Evolutionary conservation across 768 basidiomycete genomes (phyloP).

Genomic region (Pholiota microspora): DNA sequence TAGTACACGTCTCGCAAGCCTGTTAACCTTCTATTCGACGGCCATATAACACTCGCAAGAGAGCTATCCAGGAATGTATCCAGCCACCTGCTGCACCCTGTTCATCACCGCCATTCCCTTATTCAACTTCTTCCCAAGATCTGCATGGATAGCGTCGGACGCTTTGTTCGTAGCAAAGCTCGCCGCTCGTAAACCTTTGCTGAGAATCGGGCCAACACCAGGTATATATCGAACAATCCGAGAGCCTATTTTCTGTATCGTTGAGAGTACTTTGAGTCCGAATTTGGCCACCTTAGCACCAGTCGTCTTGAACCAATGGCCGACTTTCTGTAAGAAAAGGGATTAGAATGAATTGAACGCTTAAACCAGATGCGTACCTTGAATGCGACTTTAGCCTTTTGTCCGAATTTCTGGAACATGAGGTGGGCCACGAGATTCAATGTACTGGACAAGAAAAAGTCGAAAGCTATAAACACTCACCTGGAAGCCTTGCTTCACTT

Average conservation of each 20-base stretch:
- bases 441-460: too few species aligned
- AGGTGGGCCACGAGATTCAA: too few species aligned
- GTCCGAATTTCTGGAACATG: neutral
- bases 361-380: neutral
- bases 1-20: too few species aligned
- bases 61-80: neutral
- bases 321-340: conserved; percentile 7
- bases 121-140: conserved; percentile 1
- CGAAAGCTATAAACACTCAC: too few species aligned
- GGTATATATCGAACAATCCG: conserved; percentile 11
- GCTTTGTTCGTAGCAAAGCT: conserved; percentile 5
- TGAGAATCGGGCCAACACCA: conserved; percentile 5
- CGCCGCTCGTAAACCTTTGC: conserved; percentile 1
- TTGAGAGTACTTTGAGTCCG: conserved; percentile 11
- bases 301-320: conserved; percentile 8
- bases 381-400: neutral
- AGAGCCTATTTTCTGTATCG: neutral
- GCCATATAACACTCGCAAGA: too few species aligned
- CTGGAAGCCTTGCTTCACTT: too few species aligned
- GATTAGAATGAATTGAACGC: too few species aligned
- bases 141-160: conserved; percentile 9
- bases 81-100: neutral
- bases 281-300: conserved; percentile 14
- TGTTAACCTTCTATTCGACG: too few species aligned
- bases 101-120: conserved; percentile 4